phyloP scores from a whole-genome alignment of 2,329 filamentous ascomycete genomes.

The Aspergillus sp. region DNA sequence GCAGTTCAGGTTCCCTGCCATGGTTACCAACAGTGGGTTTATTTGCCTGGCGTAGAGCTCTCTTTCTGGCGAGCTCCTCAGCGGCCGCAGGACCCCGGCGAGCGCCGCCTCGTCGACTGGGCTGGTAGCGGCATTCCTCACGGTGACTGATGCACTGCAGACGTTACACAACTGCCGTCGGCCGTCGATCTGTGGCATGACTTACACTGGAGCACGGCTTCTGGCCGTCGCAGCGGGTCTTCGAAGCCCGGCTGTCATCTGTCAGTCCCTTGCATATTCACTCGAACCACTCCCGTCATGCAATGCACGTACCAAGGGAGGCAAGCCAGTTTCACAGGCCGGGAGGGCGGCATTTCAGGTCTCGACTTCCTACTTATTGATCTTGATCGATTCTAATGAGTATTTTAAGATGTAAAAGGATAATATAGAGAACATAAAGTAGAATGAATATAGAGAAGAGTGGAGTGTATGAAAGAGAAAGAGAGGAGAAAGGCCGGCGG shows the following conservation, averaged over 20 bases:
- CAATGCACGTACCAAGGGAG: conserved; percentile 18
- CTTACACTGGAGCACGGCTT: conserved; percentile 22
- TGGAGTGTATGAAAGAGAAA: no score
- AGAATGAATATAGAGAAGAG: no score
- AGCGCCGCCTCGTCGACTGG: conserved; percentile 11
- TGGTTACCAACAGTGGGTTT: background rate
- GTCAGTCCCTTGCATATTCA: background rate
- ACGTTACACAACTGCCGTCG: background rate
- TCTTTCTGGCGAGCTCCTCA: background rate
- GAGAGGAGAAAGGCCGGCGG: no score
- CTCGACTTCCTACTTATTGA: no score
- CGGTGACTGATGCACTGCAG: background rate
- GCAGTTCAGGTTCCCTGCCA: no score
- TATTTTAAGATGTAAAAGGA: no score
- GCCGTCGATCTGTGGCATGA: background rate
- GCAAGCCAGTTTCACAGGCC: conserved; percentile 23
- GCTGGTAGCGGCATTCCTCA: conserved; percentile 7
- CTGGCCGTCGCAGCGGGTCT: conserved; percentile 25
- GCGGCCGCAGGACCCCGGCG: conserved; percentile 5
- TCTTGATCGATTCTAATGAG: no score
- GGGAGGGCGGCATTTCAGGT: no score
- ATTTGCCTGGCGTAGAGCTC: background rate
- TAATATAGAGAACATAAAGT: no score
- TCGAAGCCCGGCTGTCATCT: conserved; percentile 20
- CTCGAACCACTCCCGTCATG: background rate